Evolutionary conservation across 2,329 filamentous ascomycete genomes (phyloP).

Genomic region (Cladosporium sp.): DNA sequence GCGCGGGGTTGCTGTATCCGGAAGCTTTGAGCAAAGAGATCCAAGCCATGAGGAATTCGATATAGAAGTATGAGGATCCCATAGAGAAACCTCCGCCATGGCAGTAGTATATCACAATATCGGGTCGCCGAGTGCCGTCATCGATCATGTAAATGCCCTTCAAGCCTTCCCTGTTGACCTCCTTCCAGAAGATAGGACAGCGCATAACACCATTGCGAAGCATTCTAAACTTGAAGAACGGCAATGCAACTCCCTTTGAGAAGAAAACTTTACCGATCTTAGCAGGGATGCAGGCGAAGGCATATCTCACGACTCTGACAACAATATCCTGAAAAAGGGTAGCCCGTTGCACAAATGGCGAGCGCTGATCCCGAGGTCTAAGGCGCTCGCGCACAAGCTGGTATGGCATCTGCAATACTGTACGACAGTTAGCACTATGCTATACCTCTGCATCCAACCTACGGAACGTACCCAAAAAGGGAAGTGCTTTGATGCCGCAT

Average conservation of each 20-base stretch:
- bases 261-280: slow-evolving; percentile 72
- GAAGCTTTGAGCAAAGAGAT: slow-evolving; percentile 56
- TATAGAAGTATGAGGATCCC: slow-evolving; percentile 78
- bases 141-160: slow-evolving; percentile 66
- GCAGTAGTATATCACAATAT: slow-evolving; percentile 76
- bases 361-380: slow-evolving; percentile 38
- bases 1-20: slow-evolving; percentile 69
- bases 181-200: slow-evolving; percentile 62
- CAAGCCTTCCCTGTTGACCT: slow-evolving; percentile 43
- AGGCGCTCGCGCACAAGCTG: slow-evolving; percentile 57
- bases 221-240: slow-evolving; percentile 73
- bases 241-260: slow-evolving; percentile 65
- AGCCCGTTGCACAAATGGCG: slow-evolving; percentile 65
- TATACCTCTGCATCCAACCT: background rate
- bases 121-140: slow-evolving; percentile 58
- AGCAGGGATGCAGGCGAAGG: slow-evolving; percentile 67
- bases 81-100: slow-evolving; percentile 82
- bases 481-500: slow-evolving; percentile 60
- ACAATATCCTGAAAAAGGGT: slow-evolving; percentile 73
- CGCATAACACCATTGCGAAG: slow-evolving; percentile 64
- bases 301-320: slow-evolving; percentile 72
- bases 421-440: background rate
- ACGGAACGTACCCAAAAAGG: slow-evolving; percentile 59
- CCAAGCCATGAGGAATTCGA: slow-evolving; percentile 76
- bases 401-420: slow-evolving; percentile 57